Base-by-base conservation (phyloP, 345 rosid species). In the Brassica napus region DNA sequence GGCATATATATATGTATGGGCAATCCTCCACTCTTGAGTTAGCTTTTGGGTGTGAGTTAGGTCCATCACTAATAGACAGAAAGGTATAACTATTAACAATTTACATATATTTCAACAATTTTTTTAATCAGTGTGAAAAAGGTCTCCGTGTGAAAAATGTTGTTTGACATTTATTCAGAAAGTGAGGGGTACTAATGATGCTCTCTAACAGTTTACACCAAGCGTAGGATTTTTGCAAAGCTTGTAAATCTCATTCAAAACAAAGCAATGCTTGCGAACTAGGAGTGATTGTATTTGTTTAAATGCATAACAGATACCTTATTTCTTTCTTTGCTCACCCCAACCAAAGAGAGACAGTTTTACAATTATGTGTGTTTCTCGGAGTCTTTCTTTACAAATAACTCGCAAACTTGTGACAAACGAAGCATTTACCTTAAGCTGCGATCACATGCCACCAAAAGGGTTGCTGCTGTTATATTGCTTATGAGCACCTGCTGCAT, bases 381-480 rank as follows among this genome's bases (percentile, higher is more conserved):
- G 14, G 11, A 26, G 67, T 71, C 16, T 37, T 49, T 69, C 61
- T 65, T 44, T 28, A 71, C 63, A 37, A 16, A 34, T 28, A 12
- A 65, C 49, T 66, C 73, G 58, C 37, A 72, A 54, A 35, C 49
- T 57, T 57, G 65, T 72, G 11, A 28, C 1, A 37, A 57, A 28
- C 2, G 18, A 75, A 37, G 57, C 37, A 58, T 61, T 57, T 64
- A 74, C 34, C 57, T n/a, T 31, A 55, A 28, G 18, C 62, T 18
- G 52, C 30, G 54, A 67, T 85, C 84, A 94, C 88, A 92, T 77
- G 77, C 85, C 84, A 70, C 97, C 97, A 15, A 94, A 94, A 14
- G 98, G 97, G 82, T 91, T 94, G 80, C 90, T 94, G 78, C 91
- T 94, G 78, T 68, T 86, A 21, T 85, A 44, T 58, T 86, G 89